Conservation (phyloP, 495 filamentous ascomycete species). For the Lindgomyces ingoldianus region DNA sequence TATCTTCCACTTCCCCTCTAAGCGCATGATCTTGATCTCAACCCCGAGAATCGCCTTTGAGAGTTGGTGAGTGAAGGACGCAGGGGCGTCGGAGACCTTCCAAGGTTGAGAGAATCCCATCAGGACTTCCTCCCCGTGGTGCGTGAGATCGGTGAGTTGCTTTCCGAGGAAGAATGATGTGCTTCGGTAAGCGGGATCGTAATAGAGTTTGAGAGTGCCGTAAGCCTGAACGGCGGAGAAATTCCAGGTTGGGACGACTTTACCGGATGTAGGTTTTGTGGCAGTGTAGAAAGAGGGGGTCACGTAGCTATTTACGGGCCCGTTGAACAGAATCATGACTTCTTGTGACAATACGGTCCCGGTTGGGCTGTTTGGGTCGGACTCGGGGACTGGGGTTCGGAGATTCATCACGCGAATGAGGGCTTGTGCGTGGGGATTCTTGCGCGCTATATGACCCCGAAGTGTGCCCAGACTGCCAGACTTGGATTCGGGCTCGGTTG, state of each 20-base stretch:
- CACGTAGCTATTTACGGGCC: constrained; percentile 56
- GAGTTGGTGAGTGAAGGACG: constrained; percentile 50
- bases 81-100: constrained; percentile 55
- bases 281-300: constrained; percentile 62
- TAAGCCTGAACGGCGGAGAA: constrained; percentile 42
- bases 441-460: constrained; percentile 58
- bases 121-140: constrained; percentile 46
- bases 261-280: constrained; percentile 56
- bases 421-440: constrained; percentile 59
- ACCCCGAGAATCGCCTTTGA: constrained; percentile 59
- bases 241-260: constrained; percentile 65
- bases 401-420: constrained; percentile 49
- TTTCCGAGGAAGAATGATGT: constrained; percentile 48
- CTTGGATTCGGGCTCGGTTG: constrained; percentile 32
- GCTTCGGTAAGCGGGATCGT: constrained; percentile 41
- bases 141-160: constrained; percentile 19
- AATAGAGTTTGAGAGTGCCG: constrained; percentile 48
- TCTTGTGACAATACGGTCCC: constrained; percentile 44
- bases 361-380: constrained; percentile 12
- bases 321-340: constrained; percentile 58
- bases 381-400: background rate
- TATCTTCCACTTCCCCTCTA: constrained; percentile 62
- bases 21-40: constrained; percentile 51
- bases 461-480: constrained; percentile 43
- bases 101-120: constrained; percentile 53